Conservation (phyloP, 164 flowering plant genomes). For the Vitis labrusca region DNA sequence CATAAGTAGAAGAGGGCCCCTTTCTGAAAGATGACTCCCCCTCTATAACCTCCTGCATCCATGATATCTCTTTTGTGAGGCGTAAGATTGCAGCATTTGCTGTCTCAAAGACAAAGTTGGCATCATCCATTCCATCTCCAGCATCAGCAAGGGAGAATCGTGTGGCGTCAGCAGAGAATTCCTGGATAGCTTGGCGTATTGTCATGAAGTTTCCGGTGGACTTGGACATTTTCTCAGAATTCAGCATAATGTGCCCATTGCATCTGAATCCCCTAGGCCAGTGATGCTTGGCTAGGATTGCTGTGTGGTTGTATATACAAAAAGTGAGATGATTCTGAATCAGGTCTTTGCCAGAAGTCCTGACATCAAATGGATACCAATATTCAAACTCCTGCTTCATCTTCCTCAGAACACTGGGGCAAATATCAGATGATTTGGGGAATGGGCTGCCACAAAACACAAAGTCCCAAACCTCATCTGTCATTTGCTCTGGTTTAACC, state of each 20-base stretch:
- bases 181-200: slow-evolving; percentile 74
- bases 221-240: slow-evolving; percentile 93
- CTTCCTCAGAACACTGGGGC: slow-evolving; percentile 46
- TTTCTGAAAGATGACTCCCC: slow-evolving; percentile 57
- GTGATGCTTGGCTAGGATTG: slow-evolving; percentile 54
- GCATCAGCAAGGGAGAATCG: slow-evolving; percentile 93
- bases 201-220: slow-evolving; percentile 94
- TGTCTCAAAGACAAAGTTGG: slow-evolving; percentile 86
- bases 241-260: slow-evolving; percentile 92
- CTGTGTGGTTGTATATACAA: slow-evolving; percentile 84
- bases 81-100: slow-evolving; percentile 85
- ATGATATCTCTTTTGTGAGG: slow-evolving; percentile 80
- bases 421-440: slow-evolving; percentile 51
- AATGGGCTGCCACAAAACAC: slow-evolving; percentile 58
- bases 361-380: slow-evolving; percentile 92
- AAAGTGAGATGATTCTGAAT: slow-evolving; percentile 91
- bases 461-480: slow-evolving; percentile 88
- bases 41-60: slow-evolving; percentile 83
- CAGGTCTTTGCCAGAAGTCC: slow-evolving; percentile 91
- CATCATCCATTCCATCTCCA: slow-evolving; percentile 96
- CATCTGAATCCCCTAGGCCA: slow-evolving; percentile 91
- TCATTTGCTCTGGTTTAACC: slow-evolving; percentile 73
- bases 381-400: slow-evolving; percentile 96
- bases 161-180: slow-evolving; percentile 89
- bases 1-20: slow-evolving; percentile 64